phyloP scores from a whole-genome alignment of 805 yeast species.

The Candida krabiensis region DNA sequence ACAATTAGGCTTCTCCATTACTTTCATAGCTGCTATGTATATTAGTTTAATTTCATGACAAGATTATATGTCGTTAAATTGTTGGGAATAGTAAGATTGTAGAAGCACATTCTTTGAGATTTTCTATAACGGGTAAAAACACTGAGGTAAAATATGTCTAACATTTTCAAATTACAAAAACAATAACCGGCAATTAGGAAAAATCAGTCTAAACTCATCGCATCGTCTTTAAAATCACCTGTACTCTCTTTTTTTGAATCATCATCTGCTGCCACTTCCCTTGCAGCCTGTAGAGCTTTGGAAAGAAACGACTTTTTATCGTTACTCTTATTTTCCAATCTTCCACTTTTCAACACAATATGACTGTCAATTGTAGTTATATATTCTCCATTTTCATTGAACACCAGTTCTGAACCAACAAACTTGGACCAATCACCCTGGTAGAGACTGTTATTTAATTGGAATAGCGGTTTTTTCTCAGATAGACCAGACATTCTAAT shows the following conservation, averaged over 20 bases:
- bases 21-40: too few relatives aligned
- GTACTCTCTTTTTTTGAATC: slow-evolving; percentile 1
- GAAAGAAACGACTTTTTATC: slow-evolving; percentile 25
- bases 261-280: slow-evolving; percentile 9
- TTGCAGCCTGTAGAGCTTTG: slow-evolving; percentile 25
- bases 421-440: slow-evolving; percentile 75
- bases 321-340: slow-evolving; percentile 22
- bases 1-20: too few relatives aligned
- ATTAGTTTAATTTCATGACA: too few relatives aligned
- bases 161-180: too few relatives aligned
- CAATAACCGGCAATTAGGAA: too few relatives aligned
- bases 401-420: slow-evolving; percentile 67
- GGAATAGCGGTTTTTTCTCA: slow-evolving; percentile 53
- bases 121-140: too few relatives aligned
- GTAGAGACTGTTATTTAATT: slow-evolving; percentile 58
- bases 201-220: too few relatives aligned
- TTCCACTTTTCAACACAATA: slow-evolving; percentile 31
- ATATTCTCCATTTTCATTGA: slow-evolving; percentile 36
- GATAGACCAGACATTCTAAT: slow-evolving; percentile 59
- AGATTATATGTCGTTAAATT: too few relatives aligned
- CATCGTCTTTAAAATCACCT: too few relatives aligned
- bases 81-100: too few relatives aligned
- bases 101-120: too few relatives aligned
- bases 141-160: too few relatives aligned
- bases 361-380: slow-evolving; percentile 32